Percentiles rank a stretch among this genome's conserved stretches.
These are phyloP conservation scores for Isabelozyma heimii DNA, from an alignment of 805 yeast species.

Conservation along the genomic window DNA sequence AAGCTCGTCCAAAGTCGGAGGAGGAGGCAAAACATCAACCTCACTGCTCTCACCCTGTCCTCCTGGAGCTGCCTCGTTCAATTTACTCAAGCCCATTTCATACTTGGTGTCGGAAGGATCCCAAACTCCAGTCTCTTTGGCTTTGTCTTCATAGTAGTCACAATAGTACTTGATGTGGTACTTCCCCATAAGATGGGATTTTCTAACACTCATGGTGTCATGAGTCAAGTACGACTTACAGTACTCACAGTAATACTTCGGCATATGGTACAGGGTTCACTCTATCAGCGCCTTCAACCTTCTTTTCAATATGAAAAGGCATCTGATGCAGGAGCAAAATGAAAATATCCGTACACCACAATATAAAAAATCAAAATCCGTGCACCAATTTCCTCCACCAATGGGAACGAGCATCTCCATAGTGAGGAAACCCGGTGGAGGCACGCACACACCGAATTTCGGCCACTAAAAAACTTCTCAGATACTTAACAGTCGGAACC, in stretches of 20 bases:
- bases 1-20: constrained; percentile 22
- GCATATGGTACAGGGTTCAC: constrained; percentile 38
- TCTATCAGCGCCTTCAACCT: not conserved
- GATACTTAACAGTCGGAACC: not conserved
- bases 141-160: constrained; percentile 63
- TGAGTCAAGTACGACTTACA: constrained; percentile 83
- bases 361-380: too few relatives aligned
- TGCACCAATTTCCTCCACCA: not conserved
- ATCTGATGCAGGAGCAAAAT: not conserved
- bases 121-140: constrained; percentile 38
- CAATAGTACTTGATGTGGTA: constrained; percentile 72
- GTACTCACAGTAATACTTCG: constrained; percentile 78
- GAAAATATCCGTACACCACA: not conserved
- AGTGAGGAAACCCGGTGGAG: not conserved
- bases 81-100: constrained; percentile 31
- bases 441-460: constrained; percentile 1
- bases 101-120: constrained; percentile 28
- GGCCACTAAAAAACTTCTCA: not conserved
- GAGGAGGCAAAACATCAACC: constrained; percentile 27
- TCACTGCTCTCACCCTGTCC: constrained; percentile 4
- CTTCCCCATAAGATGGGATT: constrained; percentile 74
- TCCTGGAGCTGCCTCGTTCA: constrained; percentile 31
- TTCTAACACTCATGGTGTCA: constrained; percentile 82
- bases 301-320: not conserved
- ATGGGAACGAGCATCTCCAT: not conserved